phyloP scores from a whole-genome alignment of 2,329 filamentous ascomycete species.

The Cytospora piceae region DNA sequence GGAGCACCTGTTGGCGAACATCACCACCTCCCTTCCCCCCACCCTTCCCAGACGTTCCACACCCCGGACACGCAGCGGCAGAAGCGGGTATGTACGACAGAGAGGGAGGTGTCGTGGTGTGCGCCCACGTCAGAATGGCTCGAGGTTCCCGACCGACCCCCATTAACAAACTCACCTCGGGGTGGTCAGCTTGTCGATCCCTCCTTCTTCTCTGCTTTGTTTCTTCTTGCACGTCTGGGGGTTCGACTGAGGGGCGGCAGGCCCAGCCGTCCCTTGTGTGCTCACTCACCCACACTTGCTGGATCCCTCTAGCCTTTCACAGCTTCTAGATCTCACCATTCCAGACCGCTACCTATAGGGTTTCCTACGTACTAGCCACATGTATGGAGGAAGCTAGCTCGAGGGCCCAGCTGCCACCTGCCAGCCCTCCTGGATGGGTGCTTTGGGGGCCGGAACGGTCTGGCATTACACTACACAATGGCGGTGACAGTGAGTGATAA shows the following conservation, averaged over 20 bases:
- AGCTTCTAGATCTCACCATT: too few relatives aligned
- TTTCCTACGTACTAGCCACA: too few relatives aligned
- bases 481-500: constrained; percentile 22
- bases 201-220: not conserved
- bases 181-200: not conserved
- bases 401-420: constrained; percentile 11
- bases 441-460: constrained; percentile 15
- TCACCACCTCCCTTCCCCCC: not conserved
- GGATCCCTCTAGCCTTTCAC: too few relatives aligned
- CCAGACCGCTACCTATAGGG: too few relatives aligned
- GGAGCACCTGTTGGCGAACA: not conserved
- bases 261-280: too few relatives aligned
- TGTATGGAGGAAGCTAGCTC: too few relatives aligned
- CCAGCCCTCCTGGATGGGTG: constrained; percentile 13
- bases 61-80: not conserved
- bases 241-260: too few relatives aligned
- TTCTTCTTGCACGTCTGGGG: not conserved
- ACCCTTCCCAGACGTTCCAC: not conserved
- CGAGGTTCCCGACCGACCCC: not conserved
- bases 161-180: not conserved
- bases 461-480: constrained; percentile 22
- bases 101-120: not conserved
- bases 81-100: not conserved
- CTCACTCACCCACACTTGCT: too few relatives aligned
- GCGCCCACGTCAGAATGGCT: not conserved